Evolutionary conservation across 208 protist genomes (phyloP), one percentile per base, ranked within the genome.

Genomic region (Perkinsela sp.): DNA sequence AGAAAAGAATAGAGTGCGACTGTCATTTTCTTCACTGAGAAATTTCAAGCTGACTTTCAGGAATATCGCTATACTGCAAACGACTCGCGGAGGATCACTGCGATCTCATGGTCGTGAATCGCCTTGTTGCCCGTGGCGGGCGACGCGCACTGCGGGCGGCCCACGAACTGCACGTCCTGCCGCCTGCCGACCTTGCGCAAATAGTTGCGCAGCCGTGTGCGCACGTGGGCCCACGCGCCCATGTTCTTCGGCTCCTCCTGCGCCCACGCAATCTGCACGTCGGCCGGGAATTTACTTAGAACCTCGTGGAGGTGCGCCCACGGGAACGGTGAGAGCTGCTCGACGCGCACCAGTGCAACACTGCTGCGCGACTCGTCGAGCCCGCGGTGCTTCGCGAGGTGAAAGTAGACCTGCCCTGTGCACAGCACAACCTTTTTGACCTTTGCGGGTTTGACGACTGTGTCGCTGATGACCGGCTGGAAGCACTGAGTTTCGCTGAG

Each of bases 171-270:
- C 30, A 91, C 79, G 29, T 68, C 70, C 1, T 74, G 32, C 0
- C 70, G 32, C 1, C 32, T 32, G 28, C 75, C 73, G 1, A 88
- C 76, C 70, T 88, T 77, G 28, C 75, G 79, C 67, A 88, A 28
- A n/a, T 91, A 76, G 32, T 72, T 75, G 73, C 90, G 83, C 73
- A 93, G 79, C 67, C 88, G 83, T 0, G 74, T 74, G 1, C 83
- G 83, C 75, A 91, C 79, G 72, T 81, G 83, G 57, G 72, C 70
- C 93, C 93, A 97, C 70, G 91, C 78, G 70, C 95, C 95, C 88
- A 95, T 94, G 77, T 97, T 97, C 76, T 91, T 92, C 48, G 94
- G 94, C 78, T 98, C 96, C 77, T 98, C 94, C 81, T 98, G 94
- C 75, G 86, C 76, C 95, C 94, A 98, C 31, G 93, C 87, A 31